These are phyloP conservation scores for Santalum album DNA, from an alignment of 164 flowering plant genomes.

Conservation along the genomic window DNA sequence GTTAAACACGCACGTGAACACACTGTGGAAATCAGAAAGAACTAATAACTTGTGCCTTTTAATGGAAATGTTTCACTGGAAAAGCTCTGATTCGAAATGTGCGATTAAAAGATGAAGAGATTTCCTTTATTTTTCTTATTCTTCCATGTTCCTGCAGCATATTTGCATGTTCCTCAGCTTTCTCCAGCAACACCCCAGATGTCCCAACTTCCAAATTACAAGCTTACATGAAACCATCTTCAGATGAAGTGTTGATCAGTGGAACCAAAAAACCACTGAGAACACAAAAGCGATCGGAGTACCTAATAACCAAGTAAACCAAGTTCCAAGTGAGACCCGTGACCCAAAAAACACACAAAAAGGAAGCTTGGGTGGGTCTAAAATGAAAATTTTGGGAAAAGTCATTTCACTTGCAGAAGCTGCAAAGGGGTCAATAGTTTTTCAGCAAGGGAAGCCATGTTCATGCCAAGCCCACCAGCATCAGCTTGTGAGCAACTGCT, in stretches of 20 bases:
- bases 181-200: constrained; percentile 14
- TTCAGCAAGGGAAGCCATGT: constrained; percentile 93
- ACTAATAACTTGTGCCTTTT: too few relatives aligned
- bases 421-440: constrained; percentile 83
- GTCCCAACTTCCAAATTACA: constrained; percentile 43
- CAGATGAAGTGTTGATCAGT: constrained; percentile 28
- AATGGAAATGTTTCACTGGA: too few relatives aligned
- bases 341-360: constrained; percentile 24
- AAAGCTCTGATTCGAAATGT: too few relatives aligned
- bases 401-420: constrained; percentile 89
- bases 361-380: constrained; percentile 37
- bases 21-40: too few relatives aligned
- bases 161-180: constrained; percentile 53
- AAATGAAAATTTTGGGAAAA: constrained; percentile 72
- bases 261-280: constrained; percentile 44
- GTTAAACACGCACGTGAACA: too few relatives aligned
- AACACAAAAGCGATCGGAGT: constrained; percentile 34
- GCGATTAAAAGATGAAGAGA: too few relatives aligned
- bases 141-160: constrained; percentile 69
- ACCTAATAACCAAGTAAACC: constrained; percentile 19
- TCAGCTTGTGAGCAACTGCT: constrained; percentile 80
- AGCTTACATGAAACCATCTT: constrained; percentile 69
- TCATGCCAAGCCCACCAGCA: constrained; percentile 88
- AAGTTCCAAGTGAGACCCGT: constrained; percentile 14
- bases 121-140: too few relatives aligned